Evolutionary conservation across 1,284 basidiomycete genomes (phyloP).

Genomic region (Heterobasidion occidentale): DNA sequence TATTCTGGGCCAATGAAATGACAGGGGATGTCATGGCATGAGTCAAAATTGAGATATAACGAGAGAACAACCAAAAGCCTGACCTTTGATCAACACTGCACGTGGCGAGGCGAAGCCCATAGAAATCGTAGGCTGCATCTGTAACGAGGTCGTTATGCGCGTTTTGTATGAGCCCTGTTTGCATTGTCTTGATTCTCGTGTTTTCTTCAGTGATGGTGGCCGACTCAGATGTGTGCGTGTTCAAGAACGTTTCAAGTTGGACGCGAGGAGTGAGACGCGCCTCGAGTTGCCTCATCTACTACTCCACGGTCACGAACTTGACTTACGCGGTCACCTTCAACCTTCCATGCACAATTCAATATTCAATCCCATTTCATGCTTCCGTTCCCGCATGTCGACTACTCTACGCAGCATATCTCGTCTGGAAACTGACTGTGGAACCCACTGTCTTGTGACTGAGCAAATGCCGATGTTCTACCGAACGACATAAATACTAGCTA

Average conservation of each 20-base stretch:
- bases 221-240: not conserved
- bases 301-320: not conserved
- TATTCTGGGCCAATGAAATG: slow-evolving; percentile 39
- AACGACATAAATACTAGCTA: not conserved
- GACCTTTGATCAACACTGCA: slow-evolving; percentile 75
- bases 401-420: no score
- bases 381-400: no score
- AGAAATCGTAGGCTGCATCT: slow-evolving; percentile 84
- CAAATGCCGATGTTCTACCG: not conserved
- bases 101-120: slow-evolving; percentile 74
- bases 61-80: slow-evolving; percentile 3
- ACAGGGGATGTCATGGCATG: not conserved
- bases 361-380: no score
- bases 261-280: not conserved
- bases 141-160: slow-evolving; percentile 76
- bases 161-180: slow-evolving; percentile 65
- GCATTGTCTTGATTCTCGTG: slow-evolving; percentile 24
- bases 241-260: not conserved
- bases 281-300: not conserved
- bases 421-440: not conserved
- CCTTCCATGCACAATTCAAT: not conserved
- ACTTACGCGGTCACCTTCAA: not conserved
- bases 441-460: not conserved
- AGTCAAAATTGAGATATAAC: not conserved
- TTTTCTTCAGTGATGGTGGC: not conserved